Evolutionary conservation across 2,329 filamentous ascomycete genomes (phyloP), one percentile per base, ranked within the genome.

Genomic region (Exophiala calicioides): DNA sequence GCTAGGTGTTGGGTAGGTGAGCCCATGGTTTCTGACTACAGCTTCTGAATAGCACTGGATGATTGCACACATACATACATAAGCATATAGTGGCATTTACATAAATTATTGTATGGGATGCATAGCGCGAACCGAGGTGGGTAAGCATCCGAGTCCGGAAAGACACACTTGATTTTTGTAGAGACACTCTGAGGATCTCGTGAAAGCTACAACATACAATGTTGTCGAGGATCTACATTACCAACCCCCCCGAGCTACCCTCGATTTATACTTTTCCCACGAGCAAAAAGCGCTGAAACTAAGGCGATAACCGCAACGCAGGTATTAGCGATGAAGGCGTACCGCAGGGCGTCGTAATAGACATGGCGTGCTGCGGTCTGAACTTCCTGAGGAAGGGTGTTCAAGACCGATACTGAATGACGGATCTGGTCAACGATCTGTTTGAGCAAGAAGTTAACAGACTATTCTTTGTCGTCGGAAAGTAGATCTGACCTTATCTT

Each of bases 351-450:
- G 10, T 78, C 71, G 42, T 82, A 83, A 55, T 84, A 84, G 0
- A 83, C 78, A 10, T 76, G 60, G 3, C 79, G 71, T 2, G 77
- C 80, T 19, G 73, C 71, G 16, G 78, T 70, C 55, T 82, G 79
- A 13, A 81, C 61, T 7, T 82, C 78, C 0, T 73, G 72, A 1
- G 79, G 78, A 0, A 84, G 68, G 7, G 70, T 63, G n/a, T 69
- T 68, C 9, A 84, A 70, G 2, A 74, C 74, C 2, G 76, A 73
- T 3, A 83, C 75, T 0, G 80, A 83, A 55, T 84, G 82, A 8
- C 80, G 71, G 43, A 85, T 81, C 44, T 78, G 72, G 20, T 82
- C 73, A 35, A 85, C 79, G 24, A 84, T 65, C 80, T 84, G 60
- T 7, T 20, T 15, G 26, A 37, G 18, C 47, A 19, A 20, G 23